Percentiles rank a stretch among this genome's conserved stretches.
phyloP scores from a whole-genome alignment of 2,329 filamentous ascomycete genomes.

The Botrytis paeoniae region DNA sequence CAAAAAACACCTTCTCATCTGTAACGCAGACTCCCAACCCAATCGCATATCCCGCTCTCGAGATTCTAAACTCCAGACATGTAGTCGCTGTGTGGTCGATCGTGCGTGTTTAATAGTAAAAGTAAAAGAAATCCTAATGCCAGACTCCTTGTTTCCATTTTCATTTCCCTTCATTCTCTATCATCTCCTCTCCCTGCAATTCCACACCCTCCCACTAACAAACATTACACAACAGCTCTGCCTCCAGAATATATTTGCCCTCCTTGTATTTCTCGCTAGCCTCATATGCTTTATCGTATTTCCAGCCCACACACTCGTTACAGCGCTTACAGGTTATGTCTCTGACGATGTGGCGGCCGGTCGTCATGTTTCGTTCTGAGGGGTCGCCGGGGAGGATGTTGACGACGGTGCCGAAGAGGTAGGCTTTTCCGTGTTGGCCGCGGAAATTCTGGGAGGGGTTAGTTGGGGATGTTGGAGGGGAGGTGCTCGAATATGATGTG shows the following conservation, averaged over 20 bases:
- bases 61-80: neutral
- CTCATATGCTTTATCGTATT: constrained; percentile 97
- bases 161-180: neutral
- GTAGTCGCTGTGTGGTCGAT: neutral
- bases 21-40: neutral
- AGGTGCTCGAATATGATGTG: neutral
- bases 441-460: constrained; percentile 75
- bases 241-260: constrained; percentile 95
- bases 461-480: neutral
- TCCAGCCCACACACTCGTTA: constrained; percentile 93
- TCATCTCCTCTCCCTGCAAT: neutral
- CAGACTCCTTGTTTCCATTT: neutral
- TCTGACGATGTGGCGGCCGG: constrained; percentile 87
- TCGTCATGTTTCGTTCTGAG: constrained; percentile 97
- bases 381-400: constrained; percentile 82
- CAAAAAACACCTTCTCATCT: constrained; percentile 1
- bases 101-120: neutral
- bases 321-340: constrained; percentile 92
- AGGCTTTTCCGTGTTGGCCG: constrained; percentile 96
- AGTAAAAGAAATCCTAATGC: neutral
- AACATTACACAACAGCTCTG: constrained; percentile 81
- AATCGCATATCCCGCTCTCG: neutral
- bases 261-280: constrained; percentile 95
- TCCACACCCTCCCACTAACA: constrained; percentile 39
- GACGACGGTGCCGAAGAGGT: constrained; percentile 91